A percentile compares a stretch with the other conserved stretches of the same genome.
Evolutionary conservation across 2,329 filamentous ascomycete genomes (phyloP).

Genomic region (Thermomyces lanuginosus): DNA sequence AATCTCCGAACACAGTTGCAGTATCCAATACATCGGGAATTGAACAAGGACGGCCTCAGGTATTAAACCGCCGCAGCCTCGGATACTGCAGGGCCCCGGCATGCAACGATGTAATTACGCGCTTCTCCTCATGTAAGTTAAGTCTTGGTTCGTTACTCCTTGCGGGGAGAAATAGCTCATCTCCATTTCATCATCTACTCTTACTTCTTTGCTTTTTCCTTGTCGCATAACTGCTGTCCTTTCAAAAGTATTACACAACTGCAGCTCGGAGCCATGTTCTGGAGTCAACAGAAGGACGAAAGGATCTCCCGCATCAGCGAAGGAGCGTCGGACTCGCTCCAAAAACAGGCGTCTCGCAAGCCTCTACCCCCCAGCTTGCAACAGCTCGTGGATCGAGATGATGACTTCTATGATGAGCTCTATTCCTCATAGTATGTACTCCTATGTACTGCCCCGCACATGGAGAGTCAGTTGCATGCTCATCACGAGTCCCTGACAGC

Average conservation of each 20-base stretch:
- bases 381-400: conserved; percentile 43
- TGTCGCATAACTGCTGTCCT: background rate
- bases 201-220: conserved; percentile 1
- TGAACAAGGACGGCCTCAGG: too few species aligned
- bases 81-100: too few species aligned
- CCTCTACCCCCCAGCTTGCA: conserved; percentile 40
- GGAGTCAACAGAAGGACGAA: conserved; percentile 15
- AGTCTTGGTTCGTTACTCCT: too few species aligned
- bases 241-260: too few species aligned
- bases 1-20: too few species aligned
- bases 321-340: conserved; percentile 18
- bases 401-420: conserved; percentile 60
- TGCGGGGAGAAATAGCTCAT: too few species aligned
- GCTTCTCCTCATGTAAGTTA: too few species aligned
- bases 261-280: conserved; percentile 19
- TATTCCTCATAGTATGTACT: conserved; percentile 59
- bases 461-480: background rate
- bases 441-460: background rate
- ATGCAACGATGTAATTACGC: too few species aligned
- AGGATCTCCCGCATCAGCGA: conserved; percentile 7
- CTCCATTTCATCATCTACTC: too few species aligned
- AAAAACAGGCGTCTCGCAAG: conserved; percentile 31
- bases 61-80: too few species aligned
- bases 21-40: too few species aligned
- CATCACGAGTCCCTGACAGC: conserved; percentile 24